phyloP scores from a whole-genome alignment of 1,284 basidiomycete genomes.

The Trametes pubescens region DNA sequence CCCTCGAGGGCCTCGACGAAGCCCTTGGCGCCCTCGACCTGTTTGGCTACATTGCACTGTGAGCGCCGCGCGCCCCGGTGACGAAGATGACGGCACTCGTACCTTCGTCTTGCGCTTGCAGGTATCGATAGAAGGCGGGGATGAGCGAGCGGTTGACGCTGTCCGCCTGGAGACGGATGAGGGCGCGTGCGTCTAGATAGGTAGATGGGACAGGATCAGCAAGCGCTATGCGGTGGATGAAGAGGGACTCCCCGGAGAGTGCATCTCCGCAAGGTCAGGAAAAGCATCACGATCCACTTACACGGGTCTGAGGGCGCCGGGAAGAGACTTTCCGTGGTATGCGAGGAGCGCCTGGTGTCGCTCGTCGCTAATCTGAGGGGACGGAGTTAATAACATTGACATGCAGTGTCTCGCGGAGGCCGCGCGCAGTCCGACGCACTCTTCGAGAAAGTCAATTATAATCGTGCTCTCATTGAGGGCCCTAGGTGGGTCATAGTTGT shows the following conservation, averaged over 20 bases:
- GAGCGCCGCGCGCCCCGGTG: slow-evolving; percentile 7
- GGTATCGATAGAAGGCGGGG: slow-evolving; percentile 80
- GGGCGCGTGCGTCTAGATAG: slow-evolving; percentile 65
- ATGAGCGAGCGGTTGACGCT: slow-evolving; percentile 71
- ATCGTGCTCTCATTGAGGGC: slow-evolving; percentile 75
- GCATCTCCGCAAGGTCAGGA: background rate
- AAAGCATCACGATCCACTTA: slow-evolving; percentile 40
- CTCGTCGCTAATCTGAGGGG: slow-evolving; percentile 53
- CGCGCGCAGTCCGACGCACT: slow-evolving; percentile 49
- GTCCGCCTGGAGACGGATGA: slow-evolving; percentile 75
- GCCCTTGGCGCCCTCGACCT: slow-evolving; percentile 64
- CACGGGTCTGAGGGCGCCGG: slow-evolving; percentile 69
- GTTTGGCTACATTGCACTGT: slow-evolving; percentile 46
- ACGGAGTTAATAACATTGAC: slow-evolving; percentile 2
- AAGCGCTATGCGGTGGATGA: background rate
- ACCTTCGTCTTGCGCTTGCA: slow-evolving; percentile 73
- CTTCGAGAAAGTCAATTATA: slow-evolving; percentile 78
- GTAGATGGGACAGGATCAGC: slow-evolving; percentile 5
- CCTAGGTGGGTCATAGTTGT: slow-evolving; percentile 53
- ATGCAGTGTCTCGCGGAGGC: background rate
- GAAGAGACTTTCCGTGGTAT: slow-evolving; percentile 52
- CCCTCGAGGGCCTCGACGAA: slow-evolving; percentile 62
- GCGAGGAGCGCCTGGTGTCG: slow-evolving; percentile 47
- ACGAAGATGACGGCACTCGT: slow-evolving; percentile 4
- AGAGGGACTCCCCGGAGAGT: background rate